Evolutionary conservation across 176 grass and related monocot species (phyloP), one percentile per base, ranked within the genome.

Genomic region (Triticum turgidum): DNA sequence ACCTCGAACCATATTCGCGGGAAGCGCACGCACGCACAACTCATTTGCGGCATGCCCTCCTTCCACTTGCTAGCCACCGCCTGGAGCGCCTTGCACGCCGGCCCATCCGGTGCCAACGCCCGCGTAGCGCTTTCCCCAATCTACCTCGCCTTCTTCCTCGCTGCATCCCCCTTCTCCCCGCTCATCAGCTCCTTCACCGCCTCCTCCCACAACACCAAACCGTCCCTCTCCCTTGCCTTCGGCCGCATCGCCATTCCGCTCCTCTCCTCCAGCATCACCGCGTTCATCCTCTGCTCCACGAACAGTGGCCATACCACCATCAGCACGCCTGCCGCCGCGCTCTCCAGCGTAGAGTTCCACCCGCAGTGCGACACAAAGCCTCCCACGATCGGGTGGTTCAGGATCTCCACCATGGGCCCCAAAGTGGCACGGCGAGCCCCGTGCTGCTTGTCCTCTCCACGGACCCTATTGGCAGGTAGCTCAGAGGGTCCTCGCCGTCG

Each of bases 261-360:
- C 7, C 41, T 35, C 14, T 91, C 70, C 51, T 47, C 49, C 44
- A 95, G 65, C 72, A 95, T 80, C 65, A 82, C 39, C 11, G 65
- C 42, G 80, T 93, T 93, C 89, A 91, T 92, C 52, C 66, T 74
- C 85, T 92, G 91, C 86, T 95, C 93, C 18, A 88, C 84, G 30
- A 45, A 91, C 7, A 95, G 74, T 3, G 93, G 91, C 84, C 88
- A 95, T 3, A 71, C 56, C n/a, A 92, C 11, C 76, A 82, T 85
- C 11, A 91, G 86, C 80, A 95, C 83, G 7, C 88, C 90, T 20
- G 61, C 38, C 9, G 5, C 10, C 61, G 61, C 14, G 24, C 78
- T 77, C 85, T 93, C 94, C 45, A 89, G 62, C 14, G 62, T 77
- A 11, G 86, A 90, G 77, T 87, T 92, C 90, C 93, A 88, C 37